Evolutionary conservation across 495 filamentous ascomycete species (phyloP), one percentile per base, ranked within the genome.

Genomic region (Xylona heveae): DNA sequence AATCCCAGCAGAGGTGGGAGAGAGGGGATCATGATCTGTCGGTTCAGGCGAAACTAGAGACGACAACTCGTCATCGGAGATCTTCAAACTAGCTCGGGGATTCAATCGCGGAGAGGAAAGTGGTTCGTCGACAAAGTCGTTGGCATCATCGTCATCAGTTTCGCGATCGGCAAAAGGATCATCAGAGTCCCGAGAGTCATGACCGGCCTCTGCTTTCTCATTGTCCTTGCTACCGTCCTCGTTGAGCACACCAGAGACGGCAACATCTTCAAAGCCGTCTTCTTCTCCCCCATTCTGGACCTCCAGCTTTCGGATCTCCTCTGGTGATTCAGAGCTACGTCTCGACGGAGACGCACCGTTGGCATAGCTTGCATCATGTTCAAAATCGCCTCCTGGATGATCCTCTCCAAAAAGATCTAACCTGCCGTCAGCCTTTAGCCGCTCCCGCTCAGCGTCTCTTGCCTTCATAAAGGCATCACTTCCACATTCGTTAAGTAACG

Each of bases 211-310:
- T n/a, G n/a, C n/a, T n/a, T n/a, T n/a, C n/a, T n/a, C n/a, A n/a
- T n/a, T 53, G 28, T 61, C 54, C 19, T 64, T 58, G 30, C 62
- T 61, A 28, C 57, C 57, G 29, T 77, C 73, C 30, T 80, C 74
- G 5, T 60, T 61, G 28, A 77, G 55, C 28, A 75, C 76, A 2
- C 67, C 66, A 13, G 67, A 64, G 32, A 71, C 66, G 12, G 67
- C 66, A 13, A 97, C 83, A 49, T 93, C 81, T 49, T 97, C 88
- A 43, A 93, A 97, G 0, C 79, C 83, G 45, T 95, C 85, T 34
- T 93, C 84, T 34, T 94, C 88, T 7, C 69, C 71, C 12, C 61
- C 68, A 41, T 80, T 88, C 21, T 74, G 71, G 3, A 81, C 65
- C 39, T 78, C 83, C 16, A 74, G 62, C 28, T 38, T 38, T 24